Evolutionary conservation across 2,329 filamentous ascomycete genomes (phyloP), one percentile per base, ranked within the genome.

Genomic region (Fusarium penzigii): DNA sequence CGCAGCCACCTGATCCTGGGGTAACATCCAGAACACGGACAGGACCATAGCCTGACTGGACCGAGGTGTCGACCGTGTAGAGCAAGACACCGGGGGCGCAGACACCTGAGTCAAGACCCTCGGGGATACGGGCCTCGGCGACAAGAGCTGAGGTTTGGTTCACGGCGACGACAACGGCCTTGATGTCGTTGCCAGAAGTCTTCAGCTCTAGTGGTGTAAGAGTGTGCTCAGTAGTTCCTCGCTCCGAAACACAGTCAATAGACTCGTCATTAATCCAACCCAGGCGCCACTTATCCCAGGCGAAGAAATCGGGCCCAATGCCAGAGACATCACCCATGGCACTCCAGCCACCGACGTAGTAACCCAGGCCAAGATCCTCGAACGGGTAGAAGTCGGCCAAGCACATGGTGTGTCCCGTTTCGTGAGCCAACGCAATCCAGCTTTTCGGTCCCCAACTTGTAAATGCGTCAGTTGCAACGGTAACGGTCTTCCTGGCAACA

Each of bases 221-320:
- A 1, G 46, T 61, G 42, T 73, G 70, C 11, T 60, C 60, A 5
- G 50, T 72, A 3, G 57, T 64, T 3, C 63, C 65, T 3, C 43
- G 17, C 1, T 48, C 46, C 3, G 55, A 44, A 16, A 72, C 52
- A 44, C 71, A 74, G n/a, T 68, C 68, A 16, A 74, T 20, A 29
- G 68, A 61, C 2, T 58, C 50, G 20, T 74, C 70, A 1, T 50
- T 46, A 6, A 74, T 49, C 72, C 72, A 74, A 17, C 71, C 70
- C 20, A 73, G 56, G 29, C 68, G 61, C 70, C 71, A 74, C 59
- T 73, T 72, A 49, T 73, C 64, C 70, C 71, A 74, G 3, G 68
- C 68, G 34, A 74, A 72, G 45, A 66, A 73, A 36, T 73, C 70
- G 13, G 69, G 70, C 10, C 62, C 67, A 2, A 62, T 65, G 2